These are phyloP conservation scores for Cocos nucifera DNA, from an alignment of 176 grass and related monocot species.

Conservation along the genomic window DNA sequence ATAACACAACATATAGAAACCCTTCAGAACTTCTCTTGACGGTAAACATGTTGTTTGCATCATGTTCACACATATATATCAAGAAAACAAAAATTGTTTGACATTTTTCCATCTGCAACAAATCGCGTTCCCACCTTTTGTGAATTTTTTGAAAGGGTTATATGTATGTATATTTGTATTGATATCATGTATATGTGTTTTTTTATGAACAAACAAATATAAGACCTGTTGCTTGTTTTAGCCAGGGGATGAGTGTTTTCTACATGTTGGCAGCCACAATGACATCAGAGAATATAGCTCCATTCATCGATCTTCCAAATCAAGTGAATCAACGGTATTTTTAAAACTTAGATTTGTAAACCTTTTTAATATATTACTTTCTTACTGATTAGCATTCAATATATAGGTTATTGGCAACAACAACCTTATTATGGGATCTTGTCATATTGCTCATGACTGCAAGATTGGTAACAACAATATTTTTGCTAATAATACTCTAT, in stretches of 20 bases:
- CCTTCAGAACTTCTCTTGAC: no score
- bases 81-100: no score
- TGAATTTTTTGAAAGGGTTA: no score
- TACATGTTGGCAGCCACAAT: constrained; percentile 67
- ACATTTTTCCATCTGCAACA: no score
- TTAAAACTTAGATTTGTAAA: constrained; percentile 17
- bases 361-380: background rate
- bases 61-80: no score
- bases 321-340: constrained; percentile 63
- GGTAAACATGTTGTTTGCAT: no score
- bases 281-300: constrained; percentile 77
- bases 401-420: constrained; percentile 77
- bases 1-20: no score
- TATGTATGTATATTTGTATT: no score
- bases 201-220: no score
- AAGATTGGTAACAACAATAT: constrained; percentile 85
- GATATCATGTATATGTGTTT: no score
- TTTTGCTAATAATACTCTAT: constrained; percentile 85
- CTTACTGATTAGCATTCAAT: constrained; percentile 18
- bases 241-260: constrained; percentile 71
- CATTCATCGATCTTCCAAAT: constrained; percentile 82
- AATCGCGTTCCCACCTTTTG: no score
- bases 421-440: constrained; percentile 90
- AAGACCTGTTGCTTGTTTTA: constrained; percentile 12
- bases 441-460: constrained; percentile 96